Conservation (phyloP, 2,329 filamentous ascomycete genomes). For the Sordariomycetes sp. region DNA sequence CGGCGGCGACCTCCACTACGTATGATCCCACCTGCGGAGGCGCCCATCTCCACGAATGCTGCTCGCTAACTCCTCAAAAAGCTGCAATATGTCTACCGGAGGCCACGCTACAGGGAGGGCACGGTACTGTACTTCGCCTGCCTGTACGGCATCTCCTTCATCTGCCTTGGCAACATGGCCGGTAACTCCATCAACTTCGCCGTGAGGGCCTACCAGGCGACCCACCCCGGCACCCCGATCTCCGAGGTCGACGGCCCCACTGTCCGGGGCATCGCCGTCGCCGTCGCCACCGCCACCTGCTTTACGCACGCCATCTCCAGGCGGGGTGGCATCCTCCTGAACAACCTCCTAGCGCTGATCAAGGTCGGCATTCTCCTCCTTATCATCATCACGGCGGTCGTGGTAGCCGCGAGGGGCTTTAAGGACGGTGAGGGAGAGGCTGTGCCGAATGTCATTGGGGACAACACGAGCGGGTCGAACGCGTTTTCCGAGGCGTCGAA, state of each 20-base stretch:
- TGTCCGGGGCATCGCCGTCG: conserved; percentile 36
- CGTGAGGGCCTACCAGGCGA: conserved; percentile 24
- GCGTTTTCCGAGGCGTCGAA: conserved; percentile 8
- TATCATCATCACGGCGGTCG: conserved; percentile 24
- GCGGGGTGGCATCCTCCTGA: conserved; percentile 36
- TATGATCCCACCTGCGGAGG: conserved; percentile 5
- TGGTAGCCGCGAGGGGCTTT: conserved; percentile 17
- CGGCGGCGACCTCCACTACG: conserved; percentile 35
- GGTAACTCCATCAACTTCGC: conserved; percentile 37
- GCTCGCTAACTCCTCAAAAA: conserved; percentile 6
- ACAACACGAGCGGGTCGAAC: conserved; percentile 14
- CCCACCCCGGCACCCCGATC: conserved; percentile 13
- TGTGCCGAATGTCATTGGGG: conserved; percentile 13
- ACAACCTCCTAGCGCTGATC: conserved; percentile 37
- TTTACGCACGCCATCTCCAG: conserved; percentile 37
- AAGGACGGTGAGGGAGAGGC: conserved; percentile 1
- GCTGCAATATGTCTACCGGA: conserved; percentile 32
- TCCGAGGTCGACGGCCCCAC: conserved; percentile 13
- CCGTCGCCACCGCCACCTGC: conserved; percentile 28
- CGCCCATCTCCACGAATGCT: too few relatives aligned
- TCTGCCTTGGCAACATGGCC: conserved; percentile 34
- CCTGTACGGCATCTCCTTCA: conserved; percentile 32
- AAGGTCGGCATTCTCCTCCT: conserved; percentile 36
- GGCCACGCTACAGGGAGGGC: conserved; percentile 20
- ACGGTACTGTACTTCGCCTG: conserved; percentile 28